phyloP scores from a whole-genome alignment of 176 grass and related monocot species.

The Cenchrus americanus region DNA sequence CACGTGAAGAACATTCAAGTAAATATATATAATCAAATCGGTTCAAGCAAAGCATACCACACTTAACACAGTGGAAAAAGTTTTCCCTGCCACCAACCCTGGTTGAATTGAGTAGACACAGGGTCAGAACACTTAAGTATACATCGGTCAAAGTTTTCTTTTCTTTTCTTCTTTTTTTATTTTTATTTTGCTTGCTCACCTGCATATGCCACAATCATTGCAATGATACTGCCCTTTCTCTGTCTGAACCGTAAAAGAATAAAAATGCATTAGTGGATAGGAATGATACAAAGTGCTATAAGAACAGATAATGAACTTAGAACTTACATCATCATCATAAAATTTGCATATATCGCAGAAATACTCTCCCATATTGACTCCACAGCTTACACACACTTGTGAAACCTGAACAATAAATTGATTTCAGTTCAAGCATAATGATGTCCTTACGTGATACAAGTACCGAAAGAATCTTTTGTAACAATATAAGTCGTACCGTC shows the following conservation, averaged over 20 bases:
- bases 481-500: slow-evolving; percentile 48
- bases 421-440: slow-evolving; percentile 35
- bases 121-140: slow-evolving; percentile 17
- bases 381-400: slow-evolving; percentile 85
- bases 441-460: neutral
- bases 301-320: slow-evolving; percentile 23
- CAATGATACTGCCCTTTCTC: slow-evolving; percentile 90
- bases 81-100: slow-evolving; percentile 97
- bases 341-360: slow-evolving; percentile 94
- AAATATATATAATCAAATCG: slow-evolving; percentile 15
- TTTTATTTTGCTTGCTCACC: slow-evolving; percentile 52
- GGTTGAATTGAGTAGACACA: slow-evolving; percentile 45
- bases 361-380: slow-evolving; percentile 97
- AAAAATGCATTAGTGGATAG: slow-evolving; percentile 33
- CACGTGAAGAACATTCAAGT: slow-evolving; percentile 7
- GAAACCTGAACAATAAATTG: slow-evolving; percentile 62
- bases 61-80: slow-evolving; percentile 90
- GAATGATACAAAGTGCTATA: slow-evolving; percentile 26
- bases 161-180: neutral
- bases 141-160: slow-evolving; percentile 25
- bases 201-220: slow-evolving; percentile 92
- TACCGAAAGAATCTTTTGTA: neutral
- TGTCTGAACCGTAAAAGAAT: slow-evolving; percentile 56
- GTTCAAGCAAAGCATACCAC: slow-evolving; percentile 64
- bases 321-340: slow-evolving; percentile 92